Evolutionary conservation across 139 green algal species (phyloP).

Genomic region (Chlorella sp.): DNA sequence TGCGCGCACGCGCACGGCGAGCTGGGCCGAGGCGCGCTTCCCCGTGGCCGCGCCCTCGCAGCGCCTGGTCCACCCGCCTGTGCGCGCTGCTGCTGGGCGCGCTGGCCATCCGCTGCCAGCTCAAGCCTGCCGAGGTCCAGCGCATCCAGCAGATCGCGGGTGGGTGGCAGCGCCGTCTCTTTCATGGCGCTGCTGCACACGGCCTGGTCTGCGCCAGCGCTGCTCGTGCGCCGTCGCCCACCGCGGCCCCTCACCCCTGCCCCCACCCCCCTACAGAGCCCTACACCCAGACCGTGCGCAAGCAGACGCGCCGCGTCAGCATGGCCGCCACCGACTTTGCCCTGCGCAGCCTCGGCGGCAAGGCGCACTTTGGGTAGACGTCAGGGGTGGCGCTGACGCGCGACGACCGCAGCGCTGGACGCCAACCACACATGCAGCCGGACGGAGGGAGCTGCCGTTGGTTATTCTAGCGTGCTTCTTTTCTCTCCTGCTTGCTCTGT

Average conservation of each 20-base stretch:
- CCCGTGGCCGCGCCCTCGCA: constrained; percentile 27
- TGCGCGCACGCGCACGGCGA: no score
- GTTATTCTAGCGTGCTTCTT: no score
- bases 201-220: no score
- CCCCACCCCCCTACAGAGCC: constrained; percentile 18
- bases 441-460: no score
- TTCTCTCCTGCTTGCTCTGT: no score
- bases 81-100: constrained; percentile 33
- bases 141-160: constrained; percentile 21
- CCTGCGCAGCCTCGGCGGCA: constrained; percentile 23
- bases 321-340: constrained; percentile 34
- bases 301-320: constrained; percentile 24
- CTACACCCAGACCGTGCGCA: constrained; percentile 28
- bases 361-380: constrained; percentile 26
- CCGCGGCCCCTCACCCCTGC: not conserved
- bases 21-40: no score
- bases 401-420: no score
- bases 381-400: no score
- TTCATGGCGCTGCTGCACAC: no score
- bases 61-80: constrained; percentile 36
- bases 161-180: not conserved
- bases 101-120: constrained; percentile 41
- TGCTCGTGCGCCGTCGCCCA: not conserved
- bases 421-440: no score
- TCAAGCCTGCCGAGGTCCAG: constrained; percentile 43